Evolutionary conservation across 495 filamentous ascomycete genomes (phyloP).

Genomic region (Sordaria brevicollis): DNA sequence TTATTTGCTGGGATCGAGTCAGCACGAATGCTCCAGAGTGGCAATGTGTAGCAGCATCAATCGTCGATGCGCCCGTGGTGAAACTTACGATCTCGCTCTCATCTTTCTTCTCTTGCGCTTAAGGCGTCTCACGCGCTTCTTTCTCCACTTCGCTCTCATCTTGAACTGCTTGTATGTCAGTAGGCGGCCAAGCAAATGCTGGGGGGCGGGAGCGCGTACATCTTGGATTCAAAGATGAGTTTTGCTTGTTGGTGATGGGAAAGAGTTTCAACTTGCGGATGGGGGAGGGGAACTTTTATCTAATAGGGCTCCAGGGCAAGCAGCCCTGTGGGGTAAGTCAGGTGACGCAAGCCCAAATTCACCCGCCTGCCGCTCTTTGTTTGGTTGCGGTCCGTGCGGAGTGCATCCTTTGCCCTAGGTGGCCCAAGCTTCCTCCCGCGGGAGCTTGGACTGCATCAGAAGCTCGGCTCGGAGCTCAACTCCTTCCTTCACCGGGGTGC

Average conservation of each 20-base stretch:
- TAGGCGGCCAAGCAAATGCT: background rate
- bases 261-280: conserved; percentile 13
- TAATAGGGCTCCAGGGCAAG: conserved; percentile 22
- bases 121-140: conserved; percentile 95
- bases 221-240: conserved; percentile 19
- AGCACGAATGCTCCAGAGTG: background rate
- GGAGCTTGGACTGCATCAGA: background rate
- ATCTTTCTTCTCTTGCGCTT: conserved; percentile 99
- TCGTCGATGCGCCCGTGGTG: conserved; percentile 1
- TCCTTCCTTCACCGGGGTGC: background rate
- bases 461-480: background rate
- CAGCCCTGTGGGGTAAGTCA: conserved; percentile 27
- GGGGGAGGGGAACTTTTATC: conserved; percentile 18
- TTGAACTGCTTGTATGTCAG: conserved; percentile 34
- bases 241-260: conserved; percentile 19
- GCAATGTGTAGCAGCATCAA: background rate
- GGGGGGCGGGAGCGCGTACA: conserved; percentile 7
- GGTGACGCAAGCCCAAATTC: conserved; percentile 10
- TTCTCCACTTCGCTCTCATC: conserved; percentile 99
- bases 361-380: background rate
- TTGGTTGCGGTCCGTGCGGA: background rate
- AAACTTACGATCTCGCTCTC: conserved; percentile 75
- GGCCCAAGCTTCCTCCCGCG: conserved; percentile 8
- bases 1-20: conserved; percentile 53
- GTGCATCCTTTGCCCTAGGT: background rate